Percentiles rank a stretch among this genome's conserved stretches.
phyloP scores from a whole-genome alignment of 2,329 filamentous ascomycete species.

The Ophioceras dolichostomum region DNA sequence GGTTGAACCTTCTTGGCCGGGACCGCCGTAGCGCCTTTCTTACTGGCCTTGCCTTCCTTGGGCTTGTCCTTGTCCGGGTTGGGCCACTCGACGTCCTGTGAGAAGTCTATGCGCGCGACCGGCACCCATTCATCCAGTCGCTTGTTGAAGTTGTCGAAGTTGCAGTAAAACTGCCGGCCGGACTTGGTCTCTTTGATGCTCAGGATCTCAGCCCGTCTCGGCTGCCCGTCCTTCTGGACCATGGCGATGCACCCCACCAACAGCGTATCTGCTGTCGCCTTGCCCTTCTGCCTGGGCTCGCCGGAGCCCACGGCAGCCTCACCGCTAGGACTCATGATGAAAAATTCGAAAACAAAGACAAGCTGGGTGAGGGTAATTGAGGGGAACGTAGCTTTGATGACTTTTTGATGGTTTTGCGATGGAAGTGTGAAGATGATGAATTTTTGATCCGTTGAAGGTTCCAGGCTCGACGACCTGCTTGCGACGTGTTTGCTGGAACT shows the following conservation, averaged over 20 bases:
- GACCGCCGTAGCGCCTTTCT: conserved; percentile 36
- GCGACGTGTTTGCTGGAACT: background rate
- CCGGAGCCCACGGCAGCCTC: conserved; percentile 42
- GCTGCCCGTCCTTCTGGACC: conserved; percentile 62
- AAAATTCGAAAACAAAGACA: too few relatives aligned
- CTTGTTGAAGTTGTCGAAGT: conserved; percentile 98
- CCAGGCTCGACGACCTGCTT: too few relatives aligned
- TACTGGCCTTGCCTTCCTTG: conserved; percentile 67
- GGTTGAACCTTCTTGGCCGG: conserved; percentile 40
- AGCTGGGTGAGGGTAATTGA: too few relatives aligned
- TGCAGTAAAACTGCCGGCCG: conserved; percentile 83
- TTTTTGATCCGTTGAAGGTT: too few relatives aligned
- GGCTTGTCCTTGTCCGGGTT: conserved; percentile 73
- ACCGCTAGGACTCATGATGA: conserved; percentile 40
- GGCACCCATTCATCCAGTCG: conserved; percentile 75
- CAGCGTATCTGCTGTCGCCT: conserved; percentile 75
- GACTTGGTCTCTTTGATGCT: conserved; percentile 86
- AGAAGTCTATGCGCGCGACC: conserved; percentile 69
- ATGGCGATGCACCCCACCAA: conserved; percentile 49
- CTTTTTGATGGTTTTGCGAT: too few relatives aligned
- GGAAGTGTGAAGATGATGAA: too few relatives aligned
- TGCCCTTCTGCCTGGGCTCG: conserved; percentile 56
- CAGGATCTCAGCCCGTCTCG: conserved; percentile 90
- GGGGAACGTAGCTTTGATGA: background rate
- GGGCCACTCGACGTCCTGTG: conserved; percentile 92